A percentile compares a stretch with the other conserved stretches of the same genome.
These are phyloP conservation scores for Citrus maxima DNA, from an alignment of 345 rosid genomes.

Conservation along the genomic window DNA sequence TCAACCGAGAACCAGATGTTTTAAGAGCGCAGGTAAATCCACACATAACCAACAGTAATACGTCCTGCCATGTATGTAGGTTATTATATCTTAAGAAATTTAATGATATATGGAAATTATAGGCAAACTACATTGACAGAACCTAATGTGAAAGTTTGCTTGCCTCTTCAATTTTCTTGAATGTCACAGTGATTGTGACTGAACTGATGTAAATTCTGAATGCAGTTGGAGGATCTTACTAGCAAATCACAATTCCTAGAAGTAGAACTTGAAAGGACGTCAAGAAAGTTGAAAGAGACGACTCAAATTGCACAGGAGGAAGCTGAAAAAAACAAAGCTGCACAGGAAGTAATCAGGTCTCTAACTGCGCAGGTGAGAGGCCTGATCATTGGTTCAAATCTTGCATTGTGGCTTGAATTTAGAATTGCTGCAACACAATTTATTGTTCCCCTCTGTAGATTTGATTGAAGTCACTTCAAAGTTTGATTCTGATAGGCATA, in stretches of 20 bases:
- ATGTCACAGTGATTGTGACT: neutral
- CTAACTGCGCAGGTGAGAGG: conserved; percentile 47
- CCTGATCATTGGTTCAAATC: neutral
- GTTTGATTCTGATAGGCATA: neutral
- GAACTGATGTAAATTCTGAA: neutral
- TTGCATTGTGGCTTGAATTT: neutral
- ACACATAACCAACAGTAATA: neutral
- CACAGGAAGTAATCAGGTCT: conserved; percentile 51
- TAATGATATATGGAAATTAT: neutral
- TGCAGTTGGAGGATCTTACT: conserved; percentile 70
- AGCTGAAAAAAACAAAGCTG: conserved; percentile 52
- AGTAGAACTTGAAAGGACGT: conserved; percentile 44
- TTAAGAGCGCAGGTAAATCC: conserved; percentile 62
- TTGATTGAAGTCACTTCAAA: neutral
- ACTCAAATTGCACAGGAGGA: conserved; percentile 41
- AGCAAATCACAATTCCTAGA: conserved; percentile 46
- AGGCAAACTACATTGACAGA: neutral
- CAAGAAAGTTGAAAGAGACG: conserved; percentile 53
- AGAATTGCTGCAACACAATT: neutral
- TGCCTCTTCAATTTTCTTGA: neutral
- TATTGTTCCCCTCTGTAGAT: neutral
- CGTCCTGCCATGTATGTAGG: neutral
- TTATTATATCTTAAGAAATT: neutral
- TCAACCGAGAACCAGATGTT: conserved; percentile 44
- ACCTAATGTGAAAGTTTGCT: neutral